Conservation (phyloP, 305 asterid species). For the Fraxinus sp. region DNA sequence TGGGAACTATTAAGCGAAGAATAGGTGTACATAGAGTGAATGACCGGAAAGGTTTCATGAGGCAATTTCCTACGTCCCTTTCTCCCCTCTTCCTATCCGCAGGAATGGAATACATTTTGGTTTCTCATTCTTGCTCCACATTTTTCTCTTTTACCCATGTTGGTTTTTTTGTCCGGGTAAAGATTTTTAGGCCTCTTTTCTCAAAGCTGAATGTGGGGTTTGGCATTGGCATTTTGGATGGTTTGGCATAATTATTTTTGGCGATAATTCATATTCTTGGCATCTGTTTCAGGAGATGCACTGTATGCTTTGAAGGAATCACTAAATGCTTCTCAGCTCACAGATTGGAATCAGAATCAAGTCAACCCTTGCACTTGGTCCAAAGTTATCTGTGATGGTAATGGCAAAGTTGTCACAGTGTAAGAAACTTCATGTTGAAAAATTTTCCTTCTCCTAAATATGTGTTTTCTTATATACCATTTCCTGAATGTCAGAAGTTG, state of each 20-base stretch:
- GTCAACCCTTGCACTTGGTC: conserved; percentile 98
- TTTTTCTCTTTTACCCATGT: not conserved
- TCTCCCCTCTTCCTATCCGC: not conserved
- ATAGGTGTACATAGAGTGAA: not conserved
- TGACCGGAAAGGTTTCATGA: not conserved
- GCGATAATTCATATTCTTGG: not conserved
- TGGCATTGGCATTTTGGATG: not conserved
- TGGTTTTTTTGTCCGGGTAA: not conserved
- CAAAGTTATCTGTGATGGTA: conserved; percentile 62
- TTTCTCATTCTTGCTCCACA: not conserved
- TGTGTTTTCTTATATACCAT: not conserved
- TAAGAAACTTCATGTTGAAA: conserved; percentile 36
- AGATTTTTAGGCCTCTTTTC: not conserved
- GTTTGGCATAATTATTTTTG: not conserved
- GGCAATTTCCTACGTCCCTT: not conserved
- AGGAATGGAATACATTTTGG: not conserved
- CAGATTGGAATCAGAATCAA: conserved; percentile 73
- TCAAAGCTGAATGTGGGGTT: not conserved
- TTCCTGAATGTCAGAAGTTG: not conserved
- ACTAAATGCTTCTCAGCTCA: conserved; percentile 80
- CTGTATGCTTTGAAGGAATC: conserved; percentile 57
- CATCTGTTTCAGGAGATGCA: conserved; percentile 64
- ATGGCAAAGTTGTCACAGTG: conserved; percentile 61
- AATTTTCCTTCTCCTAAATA: not conserved
- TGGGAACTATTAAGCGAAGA: not conserved